phyloP scores from a whole-genome alignment of 768 basidiomycete genomes.

The Boletus rubescentipes region DNA sequence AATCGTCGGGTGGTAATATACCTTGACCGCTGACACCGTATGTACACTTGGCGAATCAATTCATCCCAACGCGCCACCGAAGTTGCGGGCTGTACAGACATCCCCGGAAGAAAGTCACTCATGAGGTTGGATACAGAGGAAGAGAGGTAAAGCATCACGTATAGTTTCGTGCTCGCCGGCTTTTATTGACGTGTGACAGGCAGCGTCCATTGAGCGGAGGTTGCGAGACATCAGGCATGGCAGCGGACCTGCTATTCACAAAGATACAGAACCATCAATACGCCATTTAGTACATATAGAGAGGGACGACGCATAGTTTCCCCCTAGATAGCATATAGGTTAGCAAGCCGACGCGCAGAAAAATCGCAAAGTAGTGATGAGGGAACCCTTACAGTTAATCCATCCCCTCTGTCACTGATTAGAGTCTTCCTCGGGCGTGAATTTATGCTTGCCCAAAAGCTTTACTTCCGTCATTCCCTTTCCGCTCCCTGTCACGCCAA shows the following conservation, averaged over 20 bases:
- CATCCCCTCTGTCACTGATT: slow-evolving; percentile 21
- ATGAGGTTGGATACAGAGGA: slow-evolving; percentile 22
- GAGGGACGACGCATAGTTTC: slow-evolving; percentile 15
- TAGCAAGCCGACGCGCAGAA: slow-evolving; percentile 3
- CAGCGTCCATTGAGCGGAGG: slow-evolving; percentile 5
- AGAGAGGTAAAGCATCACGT: slow-evolving; percentile 27
- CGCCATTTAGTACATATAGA: slow-evolving; percentile 26
- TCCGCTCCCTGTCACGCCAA: slow-evolving; percentile 89
- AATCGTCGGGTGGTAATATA: slow-evolving; percentile 8
- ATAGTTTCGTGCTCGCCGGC: slow-evolving; percentile 17
- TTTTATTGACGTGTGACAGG: slow-evolving; percentile 16
- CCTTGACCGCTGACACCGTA: slow-evolving; percentile 9
- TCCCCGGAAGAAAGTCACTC: slow-evolving; percentile 16
- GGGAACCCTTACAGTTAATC: slow-evolving; percentile 4
- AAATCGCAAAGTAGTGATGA: background rate
- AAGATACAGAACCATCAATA: slow-evolving; percentile 25
- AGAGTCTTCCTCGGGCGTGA: slow-evolving; percentile 50
- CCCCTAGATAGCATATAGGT: slow-evolving; percentile 11
- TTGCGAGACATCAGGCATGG: slow-evolving; percentile 11
- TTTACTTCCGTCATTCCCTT: slow-evolving; percentile 83
- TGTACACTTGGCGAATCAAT: slow-evolving; percentile 16
- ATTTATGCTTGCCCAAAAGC: slow-evolving; percentile 75
- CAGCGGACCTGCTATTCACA: slow-evolving; percentile 28
- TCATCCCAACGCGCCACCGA: slow-evolving; percentile 14
- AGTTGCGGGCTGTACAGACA: slow-evolving; percentile 18